Evolutionary conservation across 768 basidiomycete species (phyloP).

Genomic region (Nevesoporus exiguus): DNA sequence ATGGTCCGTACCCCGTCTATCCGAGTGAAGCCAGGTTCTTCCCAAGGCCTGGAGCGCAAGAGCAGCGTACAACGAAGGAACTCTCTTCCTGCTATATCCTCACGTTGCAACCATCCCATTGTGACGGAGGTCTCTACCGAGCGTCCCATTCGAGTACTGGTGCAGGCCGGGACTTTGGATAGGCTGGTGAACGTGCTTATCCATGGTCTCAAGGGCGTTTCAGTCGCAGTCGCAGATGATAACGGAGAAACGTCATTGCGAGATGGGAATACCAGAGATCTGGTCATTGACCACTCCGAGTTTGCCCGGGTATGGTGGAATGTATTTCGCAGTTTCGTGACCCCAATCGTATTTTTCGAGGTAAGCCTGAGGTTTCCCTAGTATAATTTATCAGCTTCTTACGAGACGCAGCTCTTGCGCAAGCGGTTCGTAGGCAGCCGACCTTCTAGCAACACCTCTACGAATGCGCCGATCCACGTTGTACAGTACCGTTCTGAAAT

Average conservation of each 20-base stretch:
- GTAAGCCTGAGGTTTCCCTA: conserved; percentile 37
- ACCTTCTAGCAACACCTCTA: conserved; percentile 40
- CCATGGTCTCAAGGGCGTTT: conserved; percentile 72
- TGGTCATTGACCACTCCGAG: conserved; percentile 69
- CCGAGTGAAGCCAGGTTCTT: conserved; percentile 68
- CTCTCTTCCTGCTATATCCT: conserved; percentile 75
- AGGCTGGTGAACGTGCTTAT: conserved; percentile 71
- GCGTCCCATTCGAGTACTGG: conserved; percentile 68
- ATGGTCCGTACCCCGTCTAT: conserved; percentile 68
- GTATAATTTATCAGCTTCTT: neutral
- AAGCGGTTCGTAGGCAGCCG: conserved; percentile 64
- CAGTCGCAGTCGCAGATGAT: conserved; percentile 80
- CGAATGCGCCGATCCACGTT: conserved; percentile 43
- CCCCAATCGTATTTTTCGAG: conserved; percentile 82
- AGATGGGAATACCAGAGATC: conserved; percentile 68
- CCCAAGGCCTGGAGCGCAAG: conserved; percentile 72
- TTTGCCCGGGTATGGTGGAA: conserved; percentile 82
- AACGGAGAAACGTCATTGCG: conserved; percentile 80
- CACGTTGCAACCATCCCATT: conserved; percentile 53
- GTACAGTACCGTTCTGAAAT: conserved; percentile 59
- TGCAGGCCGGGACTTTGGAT: conserved; percentile 76
- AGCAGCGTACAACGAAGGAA: conserved; percentile 69
- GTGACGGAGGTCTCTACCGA: conserved; percentile 64
- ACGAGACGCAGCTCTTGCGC: conserved; percentile 54
- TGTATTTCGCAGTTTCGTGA: conserved; percentile 77